Evolutionary conservation across 2,329 filamentous ascomycete species (phyloP).

Genomic region (Ascochyta rabiei): DNA sequence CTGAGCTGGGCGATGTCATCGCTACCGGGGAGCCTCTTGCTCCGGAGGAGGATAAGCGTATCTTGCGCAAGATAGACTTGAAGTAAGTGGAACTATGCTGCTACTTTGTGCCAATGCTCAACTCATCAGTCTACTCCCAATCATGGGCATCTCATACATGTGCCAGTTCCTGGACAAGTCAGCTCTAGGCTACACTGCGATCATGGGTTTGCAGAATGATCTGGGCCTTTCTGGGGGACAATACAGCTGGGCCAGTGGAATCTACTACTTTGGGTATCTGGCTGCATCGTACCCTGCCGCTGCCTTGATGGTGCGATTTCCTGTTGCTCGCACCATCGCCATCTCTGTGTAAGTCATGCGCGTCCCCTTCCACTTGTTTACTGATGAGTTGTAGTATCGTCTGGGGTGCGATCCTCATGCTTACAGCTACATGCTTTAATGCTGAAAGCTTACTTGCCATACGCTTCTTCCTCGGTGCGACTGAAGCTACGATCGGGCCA

Average conservation of each 20-base stretch:
- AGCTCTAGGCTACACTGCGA: slow-evolving; percentile 25
- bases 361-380: slow-evolving; percentile 10
- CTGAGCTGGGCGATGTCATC: slow-evolving; percentile 1
- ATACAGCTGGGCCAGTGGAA: slow-evolving; percentile 34
- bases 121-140: slow-evolving; percentile 12
- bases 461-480: slow-evolving; percentile 58
- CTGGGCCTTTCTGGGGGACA: slow-evolving; percentile 24
- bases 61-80: slow-evolving; percentile 10
- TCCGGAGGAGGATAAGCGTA: slow-evolving; percentile 8
- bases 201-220: slow-evolving; percentile 29
- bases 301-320: slow-evolving; percentile 59
- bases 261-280: slow-evolving; percentile 39
- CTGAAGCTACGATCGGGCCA: slow-evolving; percentile 54
- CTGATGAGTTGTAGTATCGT: slow-evolving; percentile 31
- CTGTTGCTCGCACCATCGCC: slow-evolving; percentile 54
- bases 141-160: slow-evolving; percentile 25
- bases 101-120: not conserved
- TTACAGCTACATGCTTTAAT: slow-evolving; percentile 49
- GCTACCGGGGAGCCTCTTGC: slow-evolving; percentile 3
- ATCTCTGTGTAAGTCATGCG: slow-evolving; percentile 11
- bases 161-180: slow-evolving; percentile 30
- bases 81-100: not conserved
- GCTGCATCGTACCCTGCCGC: slow-evolving; percentile 48
- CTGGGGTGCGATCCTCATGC: slow-evolving; percentile 54
- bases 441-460: slow-evolving; percentile 56